Percentiles rank a stretch among this genome's conserved stretches.
phyloP scores from a whole-genome alignment of 805 yeast genomes.

The Cyberlindnera samutprakarnensis region DNA sequence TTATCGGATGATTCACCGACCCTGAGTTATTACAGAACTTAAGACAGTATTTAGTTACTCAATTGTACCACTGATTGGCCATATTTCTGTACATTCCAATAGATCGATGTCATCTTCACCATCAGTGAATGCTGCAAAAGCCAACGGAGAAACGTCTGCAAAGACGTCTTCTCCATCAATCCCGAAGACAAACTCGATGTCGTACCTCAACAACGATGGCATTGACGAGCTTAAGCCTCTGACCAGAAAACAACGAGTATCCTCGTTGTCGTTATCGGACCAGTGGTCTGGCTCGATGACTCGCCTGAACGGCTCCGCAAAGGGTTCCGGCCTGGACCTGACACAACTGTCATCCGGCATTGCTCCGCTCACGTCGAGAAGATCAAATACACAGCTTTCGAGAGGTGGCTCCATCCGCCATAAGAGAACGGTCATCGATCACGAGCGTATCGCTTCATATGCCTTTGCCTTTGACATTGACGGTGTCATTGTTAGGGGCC shows the following conservation, averaged over 20 bases:
- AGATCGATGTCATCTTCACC: constrained; percentile 1
- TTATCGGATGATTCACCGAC: too few species aligned
- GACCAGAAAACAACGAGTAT: constrained; percentile 53
- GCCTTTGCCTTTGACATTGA: constrained; percentile 93
- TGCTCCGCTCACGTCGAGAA: constrained; percentile 16
- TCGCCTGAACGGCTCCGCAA: constrained; percentile 19
- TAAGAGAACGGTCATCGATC: constrained; percentile 51
- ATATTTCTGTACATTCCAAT: too few species aligned
- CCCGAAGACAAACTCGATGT: constrained; percentile 38
- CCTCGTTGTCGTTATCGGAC: constrained; percentile 62
- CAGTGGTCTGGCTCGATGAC: constrained; percentile 47
- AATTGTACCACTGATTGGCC: too few species aligned
- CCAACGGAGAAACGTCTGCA: constrained; percentile 11
- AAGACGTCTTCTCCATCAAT: constrained; percentile 15
- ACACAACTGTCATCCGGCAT: constrained; percentile 9
- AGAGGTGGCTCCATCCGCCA: constrained; percentile 26
- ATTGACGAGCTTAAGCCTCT: constrained; percentile 61
- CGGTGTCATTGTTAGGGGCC: constrained; percentile 84
- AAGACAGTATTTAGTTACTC: too few species aligned
- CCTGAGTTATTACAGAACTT: too few species aligned
- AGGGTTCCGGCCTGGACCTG: constrained; percentile 22
- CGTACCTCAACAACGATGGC: constrained; percentile 67
- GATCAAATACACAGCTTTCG: constrained; percentile 13
- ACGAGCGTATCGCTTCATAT: constrained; percentile 66
- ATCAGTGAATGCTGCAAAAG: neutral